Evolutionary conservation across 495 filamentous ascomycete species (phyloP), one percentile per base, ranked within the genome.

Genomic region (Xylaria curta): DNA sequence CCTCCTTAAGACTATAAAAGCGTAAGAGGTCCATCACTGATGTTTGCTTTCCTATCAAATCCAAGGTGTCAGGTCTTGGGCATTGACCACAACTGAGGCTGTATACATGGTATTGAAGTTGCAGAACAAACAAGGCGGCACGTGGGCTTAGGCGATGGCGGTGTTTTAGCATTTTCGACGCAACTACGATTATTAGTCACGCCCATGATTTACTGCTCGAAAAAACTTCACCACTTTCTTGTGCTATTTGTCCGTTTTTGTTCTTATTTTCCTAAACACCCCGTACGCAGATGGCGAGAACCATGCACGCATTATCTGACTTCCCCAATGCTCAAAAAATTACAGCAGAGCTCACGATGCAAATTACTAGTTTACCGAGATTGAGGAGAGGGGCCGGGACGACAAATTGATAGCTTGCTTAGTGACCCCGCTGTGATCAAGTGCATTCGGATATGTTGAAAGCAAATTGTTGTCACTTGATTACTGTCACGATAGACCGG

Each of bases 401-500:
- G 58, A 38, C n/a, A 60, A 31, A 60, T 60, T 9, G 58, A 10
- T 38, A 60, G 33, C 58, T 19, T 38, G 58, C 58, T 60, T 40
- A 17, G 58, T 38, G 33, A 38, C 33, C 4, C 58, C 33, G 19
- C 28, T 19, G 58, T 24, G 12, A 10, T 31, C 7, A 24, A 56
- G 53, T 24, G 21, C n/a, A 10, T 24, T 26, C 10, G 21, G 49
- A 10, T 15, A 53, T 53, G 21, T 9, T 10, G 53, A 10, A 56
- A 56, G 26, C 26, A 38, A 60, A 38, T 12, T 13, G 17, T 60
- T 31, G 24, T 13, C 8, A 21, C 31, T n/a, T 15, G 33, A 60
- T 38, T 60, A 60, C 33, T 21, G 24, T 60, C 33, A 19, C n/a
- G 8, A 38, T n/a, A 17, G 10, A 26, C 28, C 15, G 56, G 28